Evolutionary conservation across 2,329 filamentous ascomycete species (phyloP).

Genomic region (Neurospora sp.): DNA sequence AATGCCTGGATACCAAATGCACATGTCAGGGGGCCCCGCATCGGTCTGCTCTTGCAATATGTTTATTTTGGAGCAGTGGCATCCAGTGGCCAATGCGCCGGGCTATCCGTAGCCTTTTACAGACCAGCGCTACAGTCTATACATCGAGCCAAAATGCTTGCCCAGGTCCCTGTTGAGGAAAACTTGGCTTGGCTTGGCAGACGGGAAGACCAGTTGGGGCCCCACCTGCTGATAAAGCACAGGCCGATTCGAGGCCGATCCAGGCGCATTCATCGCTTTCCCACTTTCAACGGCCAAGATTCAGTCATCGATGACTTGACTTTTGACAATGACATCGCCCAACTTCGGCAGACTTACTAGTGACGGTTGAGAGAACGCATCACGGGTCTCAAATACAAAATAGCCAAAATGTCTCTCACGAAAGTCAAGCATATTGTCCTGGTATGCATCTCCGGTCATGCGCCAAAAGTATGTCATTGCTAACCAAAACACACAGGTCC

Average conservation of each 20-base stretch:
- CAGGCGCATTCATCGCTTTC: background rate
- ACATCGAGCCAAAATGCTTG: background rate
- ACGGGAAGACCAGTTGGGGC: background rate
- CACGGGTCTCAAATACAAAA: background rate
- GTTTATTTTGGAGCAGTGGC: background rate
- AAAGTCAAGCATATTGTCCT: constrained; percentile 71
- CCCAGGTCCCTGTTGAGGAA: background rate
- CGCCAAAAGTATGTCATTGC: background rate
- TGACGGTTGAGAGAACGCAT: background rate
- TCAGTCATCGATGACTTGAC: background rate
- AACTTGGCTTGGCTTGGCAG: background rate
- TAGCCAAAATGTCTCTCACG: constrained; percentile 47
- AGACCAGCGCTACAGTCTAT: background rate
- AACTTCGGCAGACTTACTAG: background rate
- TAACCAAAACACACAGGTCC: constrained; percentile 39
- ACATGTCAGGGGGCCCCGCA: background rate
- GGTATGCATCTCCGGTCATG: constrained; percentile 23
- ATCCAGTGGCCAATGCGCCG: background rate
- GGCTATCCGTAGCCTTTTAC: background rate
- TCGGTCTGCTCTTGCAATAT: background rate
- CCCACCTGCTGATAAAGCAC: background rate
- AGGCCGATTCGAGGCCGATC: background rate
- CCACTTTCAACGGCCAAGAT: background rate
- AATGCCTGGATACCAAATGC: background rate
- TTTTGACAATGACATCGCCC: background rate